Conservation (phyloP, 192 early-diverging fungal species). For the Backusella psychrophila region DNA sequence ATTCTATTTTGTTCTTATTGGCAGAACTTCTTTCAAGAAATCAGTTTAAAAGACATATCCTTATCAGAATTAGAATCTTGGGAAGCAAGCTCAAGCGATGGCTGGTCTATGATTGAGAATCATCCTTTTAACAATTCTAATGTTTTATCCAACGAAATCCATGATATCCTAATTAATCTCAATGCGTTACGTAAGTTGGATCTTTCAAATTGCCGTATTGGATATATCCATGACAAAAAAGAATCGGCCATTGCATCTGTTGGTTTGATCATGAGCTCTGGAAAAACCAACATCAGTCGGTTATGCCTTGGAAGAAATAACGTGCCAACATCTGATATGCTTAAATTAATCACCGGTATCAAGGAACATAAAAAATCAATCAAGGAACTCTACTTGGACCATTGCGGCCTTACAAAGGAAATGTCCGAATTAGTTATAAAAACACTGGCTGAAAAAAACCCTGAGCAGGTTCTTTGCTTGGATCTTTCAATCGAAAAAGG, state of each 20-base stretch:
- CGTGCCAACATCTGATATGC: background rate
- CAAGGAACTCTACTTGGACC: conserved; percentile 6
- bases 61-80: conserved; percentile 26
- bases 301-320: background rate
- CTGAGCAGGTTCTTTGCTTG: background rate
- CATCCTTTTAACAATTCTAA: background rate
- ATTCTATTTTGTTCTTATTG: background rate
- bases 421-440: conserved; percentile 6
- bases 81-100: conserved; percentile 13
- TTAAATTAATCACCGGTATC: background rate
- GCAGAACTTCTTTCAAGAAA: conserved; percentile 9
- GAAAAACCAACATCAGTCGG: background rate
- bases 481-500: background rate
- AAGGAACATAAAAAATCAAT: conserved; percentile 1
- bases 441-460: background rate
- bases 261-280: background rate
- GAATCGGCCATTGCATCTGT: background rate
- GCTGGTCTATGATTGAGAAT: conserved; percentile 15
- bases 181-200: background rate
- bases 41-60: background rate
- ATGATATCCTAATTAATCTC: background rate
- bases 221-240: background rate
- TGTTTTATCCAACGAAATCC: background rate
- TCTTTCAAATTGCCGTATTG: background rate
- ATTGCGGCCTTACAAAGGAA: background rate